Evolutionary conservation across 805 yeast species (phyloP), one percentile per base, ranked within the genome.

Genomic region (Pichia scutulata): DNA sequence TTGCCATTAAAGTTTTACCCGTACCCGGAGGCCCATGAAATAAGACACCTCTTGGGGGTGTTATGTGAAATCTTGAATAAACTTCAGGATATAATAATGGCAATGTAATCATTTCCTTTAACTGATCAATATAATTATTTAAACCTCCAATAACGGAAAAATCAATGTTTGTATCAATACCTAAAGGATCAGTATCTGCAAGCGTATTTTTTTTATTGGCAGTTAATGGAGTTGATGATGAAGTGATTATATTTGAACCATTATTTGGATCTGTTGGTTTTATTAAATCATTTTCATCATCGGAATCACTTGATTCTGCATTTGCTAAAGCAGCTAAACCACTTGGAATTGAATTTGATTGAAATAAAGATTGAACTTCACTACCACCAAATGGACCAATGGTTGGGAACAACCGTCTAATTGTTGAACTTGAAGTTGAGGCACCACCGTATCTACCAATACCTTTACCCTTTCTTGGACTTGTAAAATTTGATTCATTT

Each of bases 21-120:
- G 99, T 93, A 56, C 99, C 99, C 3, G 99, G 99, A 5, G 99
- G 99, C 44, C 99, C 99, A 67, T 93, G 99, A 69, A 93, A 93
- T 49, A 93, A 68, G 1, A 93, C 99, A 54, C 99, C 99, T 56
- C 99, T 74, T 19, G 99, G 99, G 1, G 99, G 98, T 0, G 97
- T 88, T 36, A 92, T 89, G 51, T 82, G 83, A 61, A 93, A 93
- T 63, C 82, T 82, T 56, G 89, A 86, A 62, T 92, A 93, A 10
- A 93, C 77, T 64, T 93, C 99, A 1, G 99, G 99, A 59, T 93
- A 93, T 49, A 90, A 69, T 55, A 93, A 71, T 0, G 99, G 99
- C 50, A 93, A 70, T 1, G 96, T 88, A 6, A 93, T 95, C 99
- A 93, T 93, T 68, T 93, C 99, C 60, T 93, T 93, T 55, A 93